phyloP scores from a whole-genome alignment of 2,329 filamentous ascomycete species.

The Fusarium algeriense region DNA sequence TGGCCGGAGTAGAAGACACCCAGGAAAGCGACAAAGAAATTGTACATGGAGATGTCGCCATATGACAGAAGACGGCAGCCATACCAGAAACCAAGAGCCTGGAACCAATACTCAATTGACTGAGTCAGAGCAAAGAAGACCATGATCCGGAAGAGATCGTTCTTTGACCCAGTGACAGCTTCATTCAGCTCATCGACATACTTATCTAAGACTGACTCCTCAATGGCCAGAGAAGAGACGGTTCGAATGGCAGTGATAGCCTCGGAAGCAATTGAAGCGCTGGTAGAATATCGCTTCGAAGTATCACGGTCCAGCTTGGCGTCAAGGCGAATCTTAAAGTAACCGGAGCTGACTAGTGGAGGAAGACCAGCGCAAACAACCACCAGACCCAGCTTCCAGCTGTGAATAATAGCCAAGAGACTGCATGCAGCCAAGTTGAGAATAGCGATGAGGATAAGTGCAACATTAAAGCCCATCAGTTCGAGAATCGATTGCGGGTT shows the following conservation, averaged over 20 bases:
- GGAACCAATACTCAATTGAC: slow-evolving; percentile 54
- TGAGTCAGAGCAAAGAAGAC: slow-evolving; percentile 55
- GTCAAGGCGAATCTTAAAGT: slow-evolving; percentile 56
- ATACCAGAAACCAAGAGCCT: slow-evolving; percentile 59
- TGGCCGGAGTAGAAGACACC: slow-evolving; percentile 62
- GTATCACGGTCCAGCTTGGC: slow-evolving; percentile 54
- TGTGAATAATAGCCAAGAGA: slow-evolving; percentile 58
- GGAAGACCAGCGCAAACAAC: slow-evolving; percentile 59
- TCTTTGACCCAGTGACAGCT: slow-evolving; percentile 47
- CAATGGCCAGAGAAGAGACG: slow-evolving; percentile 57
- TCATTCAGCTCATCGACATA: slow-evolving; percentile 51
- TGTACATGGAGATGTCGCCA: slow-evolving; percentile 65
- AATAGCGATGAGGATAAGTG: slow-evolving; percentile 54
- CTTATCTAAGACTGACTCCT: slow-evolving; percentile 50
- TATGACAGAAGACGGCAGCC: slow-evolving; percentile 54
- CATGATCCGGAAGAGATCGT: slow-evolving; percentile 52
- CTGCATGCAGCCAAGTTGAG: slow-evolving; percentile 55
- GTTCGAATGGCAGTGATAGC: slow-evolving; percentile 56
- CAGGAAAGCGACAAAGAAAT: slow-evolving; percentile 64
- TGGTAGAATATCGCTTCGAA: slow-evolving; percentile 52
- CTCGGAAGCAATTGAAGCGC: slow-evolving; percentile 60
- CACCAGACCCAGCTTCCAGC: slow-evolving; percentile 64
- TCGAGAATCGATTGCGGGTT: slow-evolving; percentile 56
- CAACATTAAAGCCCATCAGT: slow-evolving; percentile 59
- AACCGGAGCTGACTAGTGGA: slow-evolving; percentile 53